Conservation (phyloP, 495 filamentous ascomycete species). For the Pseudoneurospora amorphoporcata region DNA sequence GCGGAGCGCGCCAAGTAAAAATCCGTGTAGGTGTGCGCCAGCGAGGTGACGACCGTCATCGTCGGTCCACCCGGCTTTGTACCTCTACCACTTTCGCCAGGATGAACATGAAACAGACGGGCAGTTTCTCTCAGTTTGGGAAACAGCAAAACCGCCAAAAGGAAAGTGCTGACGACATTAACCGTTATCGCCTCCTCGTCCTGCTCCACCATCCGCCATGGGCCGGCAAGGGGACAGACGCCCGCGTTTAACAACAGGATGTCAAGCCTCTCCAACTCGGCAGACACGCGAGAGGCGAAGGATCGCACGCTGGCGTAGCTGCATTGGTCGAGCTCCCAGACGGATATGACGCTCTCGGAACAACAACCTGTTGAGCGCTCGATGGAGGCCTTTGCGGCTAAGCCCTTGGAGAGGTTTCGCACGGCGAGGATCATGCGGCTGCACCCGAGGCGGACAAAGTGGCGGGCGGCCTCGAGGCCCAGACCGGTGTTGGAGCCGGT, state of each 20-base stretch:
- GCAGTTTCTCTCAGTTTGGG: slow-evolving; percentile 28
- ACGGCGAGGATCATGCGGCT: slow-evolving; percentile 38
- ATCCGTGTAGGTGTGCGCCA: slow-evolving; percentile 1
- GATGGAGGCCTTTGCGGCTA: slow-evolving; percentile 35
- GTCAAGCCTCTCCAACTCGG: slow-evolving; percentile 28
- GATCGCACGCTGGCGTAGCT: slow-evolving; percentile 15
- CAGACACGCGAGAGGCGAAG: slow-evolving; percentile 15
- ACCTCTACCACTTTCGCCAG: background rate
- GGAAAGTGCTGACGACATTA: slow-evolving; percentile 41
- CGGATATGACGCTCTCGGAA: slow-evolving; percentile 36
- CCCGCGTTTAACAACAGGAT: slow-evolving; percentile 38
- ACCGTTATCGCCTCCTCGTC: slow-evolving; percentile 40
- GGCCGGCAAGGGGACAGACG: slow-evolving; percentile 4
- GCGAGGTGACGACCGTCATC: slow-evolving; percentile 21
- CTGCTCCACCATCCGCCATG: slow-evolving; percentile 18
- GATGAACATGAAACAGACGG: background rate
- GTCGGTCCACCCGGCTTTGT: slow-evolving; percentile 11
- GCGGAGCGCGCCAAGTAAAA: background rate
- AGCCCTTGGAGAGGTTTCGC: slow-evolving; percentile 29
- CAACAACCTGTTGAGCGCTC: slow-evolving; percentile 23
- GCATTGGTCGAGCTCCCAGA: slow-evolving; percentile 42
- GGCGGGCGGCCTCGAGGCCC: slow-evolving; percentile 39
- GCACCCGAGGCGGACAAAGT: slow-evolving; percentile 32
- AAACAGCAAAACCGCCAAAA: slow-evolving; percentile 36
- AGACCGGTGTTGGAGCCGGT: slow-evolving; percentile 45